Percentiles rank a stretch among this genome's conserved stretches.
phyloP scores from a whole-genome alignment of 202 grass and related monocot genomes.

The Schoenoplectus triqueter region DNA sequence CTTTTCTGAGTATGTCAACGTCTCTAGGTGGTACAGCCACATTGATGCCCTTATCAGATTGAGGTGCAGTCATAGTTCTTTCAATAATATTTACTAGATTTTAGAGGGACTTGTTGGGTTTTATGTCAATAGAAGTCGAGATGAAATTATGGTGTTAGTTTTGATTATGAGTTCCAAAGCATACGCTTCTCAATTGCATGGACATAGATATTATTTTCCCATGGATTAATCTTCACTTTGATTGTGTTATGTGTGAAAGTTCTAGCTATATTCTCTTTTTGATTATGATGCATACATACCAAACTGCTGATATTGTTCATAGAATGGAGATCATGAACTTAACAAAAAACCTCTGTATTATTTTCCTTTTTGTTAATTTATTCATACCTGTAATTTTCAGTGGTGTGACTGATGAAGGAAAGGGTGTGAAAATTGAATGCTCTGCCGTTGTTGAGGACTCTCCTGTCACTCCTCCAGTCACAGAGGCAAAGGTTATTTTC shows the following conservation, averaged over 20 bases:
- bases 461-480: conserved; percentile 50
- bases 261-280: no score
- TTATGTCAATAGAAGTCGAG: conserved; percentile 13
- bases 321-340: not conserved
- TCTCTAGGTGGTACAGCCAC: conserved; percentile 80
- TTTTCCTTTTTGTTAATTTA: conserved; percentile 12
- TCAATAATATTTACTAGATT: not conserved
- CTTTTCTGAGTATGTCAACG: conserved; percentile 64
- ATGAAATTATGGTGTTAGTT: not conserved
- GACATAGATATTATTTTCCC: not conserved
- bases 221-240: not conserved
- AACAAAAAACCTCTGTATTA: not conserved
- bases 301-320: not conserved
- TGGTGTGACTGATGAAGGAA: conserved; percentile 65
- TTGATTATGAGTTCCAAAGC: not conserved
- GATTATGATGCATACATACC: not conserved
- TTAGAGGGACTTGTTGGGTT: conserved; percentile 14
- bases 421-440: conserved; percentile 76
- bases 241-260: no score
- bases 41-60: conserved; percentile 85
- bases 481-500: conserved; percentile 52
- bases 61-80: conserved; percentile 47
- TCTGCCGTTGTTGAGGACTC: conserved; percentile 51
- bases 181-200: conserved; percentile 1
- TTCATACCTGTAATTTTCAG: conserved; percentile 67